Conservation (phyloP, 2,329 filamentous ascomycete genomes). For the Ophiocordyceps australis region DNA sequence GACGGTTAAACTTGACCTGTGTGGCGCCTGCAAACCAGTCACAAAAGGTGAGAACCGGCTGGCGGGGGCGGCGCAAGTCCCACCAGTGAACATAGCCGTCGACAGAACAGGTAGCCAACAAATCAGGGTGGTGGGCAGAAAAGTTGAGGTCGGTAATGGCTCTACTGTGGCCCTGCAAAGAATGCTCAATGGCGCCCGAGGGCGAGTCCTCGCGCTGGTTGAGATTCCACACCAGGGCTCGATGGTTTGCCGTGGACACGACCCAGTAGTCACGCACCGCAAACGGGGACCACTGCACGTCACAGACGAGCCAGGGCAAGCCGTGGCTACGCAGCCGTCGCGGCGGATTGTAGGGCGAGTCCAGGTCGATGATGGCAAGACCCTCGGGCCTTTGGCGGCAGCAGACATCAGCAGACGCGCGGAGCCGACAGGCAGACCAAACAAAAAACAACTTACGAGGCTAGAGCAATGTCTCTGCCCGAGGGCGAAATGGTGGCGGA, state of each 20-base stretch:
- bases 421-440: background rate
- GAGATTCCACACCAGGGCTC: slow-evolving; percentile 86
- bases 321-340: slow-evolving; percentile 67
- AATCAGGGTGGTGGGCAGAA: slow-evolving; percentile 77
- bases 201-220: slow-evolving; percentile 58
- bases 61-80: slow-evolving; percentile 61
- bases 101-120: slow-evolving; percentile 78
- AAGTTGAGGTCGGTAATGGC: slow-evolving; percentile 96
- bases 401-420: background rate
- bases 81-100: slow-evolving; percentile 89
- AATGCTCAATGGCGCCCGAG: slow-evolving; percentile 62
- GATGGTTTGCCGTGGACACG: slow-evolving; percentile 84
- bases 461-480: slow-evolving; percentile 76
- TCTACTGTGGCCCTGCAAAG: slow-evolving; percentile 63
- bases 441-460: slow-evolving; percentile 38
- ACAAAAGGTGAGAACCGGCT: slow-evolving; percentile 64
- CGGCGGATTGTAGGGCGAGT: slow-evolving; percentile 74
- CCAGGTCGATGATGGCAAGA: slow-evolving; percentile 79
- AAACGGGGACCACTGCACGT: slow-evolving; percentile 95
- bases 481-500: slow-evolving; percentile 88
- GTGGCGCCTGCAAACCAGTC: slow-evolving; percentile 91
- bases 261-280: slow-evolving; percentile 83
- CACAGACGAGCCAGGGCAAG: slow-evolving; percentile 84
- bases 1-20: slow-evolving; percentile 87
- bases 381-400: slow-evolving; percentile 48